Evolutionary conservation across 192 early-diverging fungal species (phyloP).

Genomic region (Spizellomyces punctatus): DNA sequence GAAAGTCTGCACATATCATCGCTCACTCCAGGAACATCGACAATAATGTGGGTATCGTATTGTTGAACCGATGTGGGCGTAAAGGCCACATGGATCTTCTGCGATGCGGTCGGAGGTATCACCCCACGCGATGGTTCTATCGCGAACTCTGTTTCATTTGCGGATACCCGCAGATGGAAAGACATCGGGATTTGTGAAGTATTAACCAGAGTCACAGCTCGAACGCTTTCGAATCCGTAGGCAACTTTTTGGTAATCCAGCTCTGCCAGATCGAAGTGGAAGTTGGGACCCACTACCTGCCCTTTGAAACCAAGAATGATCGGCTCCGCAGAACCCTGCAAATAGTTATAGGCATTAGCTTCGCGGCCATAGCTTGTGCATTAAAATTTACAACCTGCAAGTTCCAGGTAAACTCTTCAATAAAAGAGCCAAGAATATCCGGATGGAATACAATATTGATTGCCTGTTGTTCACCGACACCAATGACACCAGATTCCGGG

Average conservation of each 20-base stretch:
- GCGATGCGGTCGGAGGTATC: constrained; percentile 32
- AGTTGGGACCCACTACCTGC: constrained; percentile 59
- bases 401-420: constrained; percentile 56
- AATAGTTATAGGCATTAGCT: constrained; percentile 6
- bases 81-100: constrained; percentile 42
- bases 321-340: constrained; percentile 48
- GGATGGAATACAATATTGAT: constrained; percentile 48
- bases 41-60: constrained; percentile 39
- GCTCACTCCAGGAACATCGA: constrained; percentile 51
- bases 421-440: constrained; percentile 54
- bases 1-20: constrained; percentile 43
- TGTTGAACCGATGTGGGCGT: constrained; percentile 42
- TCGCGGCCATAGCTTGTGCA: neutral
- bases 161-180: constrained; percentile 36
- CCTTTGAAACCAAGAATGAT: constrained; percentile 48
- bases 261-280: constrained; percentile 47
- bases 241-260: constrained; percentile 50
- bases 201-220: constrained; percentile 45
- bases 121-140: constrained; percentile 38
- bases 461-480: constrained; percentile 44
- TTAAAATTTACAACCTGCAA: constrained; percentile 42
- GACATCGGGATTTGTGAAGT: constrained; percentile 60
- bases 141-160: constrained; percentile 15
- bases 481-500: constrained; percentile 46
- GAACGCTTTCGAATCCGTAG: constrained; percentile 47